A percentile compares a stretch with the other conserved stretches of the same genome.
Conservation (phyloP, 169 alveolate species). For the Plasmodium inui region DNA sequence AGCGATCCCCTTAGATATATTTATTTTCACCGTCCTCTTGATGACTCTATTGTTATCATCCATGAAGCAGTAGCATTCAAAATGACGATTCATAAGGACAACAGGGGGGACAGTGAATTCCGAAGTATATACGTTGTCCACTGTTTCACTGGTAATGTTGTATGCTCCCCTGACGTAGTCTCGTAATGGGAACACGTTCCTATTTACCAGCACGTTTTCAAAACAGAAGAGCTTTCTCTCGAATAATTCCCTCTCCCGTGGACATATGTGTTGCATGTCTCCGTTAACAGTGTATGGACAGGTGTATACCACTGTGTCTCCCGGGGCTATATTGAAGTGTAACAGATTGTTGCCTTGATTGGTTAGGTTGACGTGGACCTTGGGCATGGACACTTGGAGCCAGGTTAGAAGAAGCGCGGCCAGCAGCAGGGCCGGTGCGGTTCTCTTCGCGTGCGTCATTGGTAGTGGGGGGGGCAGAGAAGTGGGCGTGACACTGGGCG, state of each 20-base stretch:
- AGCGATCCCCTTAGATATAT: constrained; percentile 8
- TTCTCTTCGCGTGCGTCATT: not conserved
- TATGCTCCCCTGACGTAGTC: constrained; percentile 38
- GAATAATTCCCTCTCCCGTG: not conserved
- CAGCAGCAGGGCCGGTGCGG: not conserved
- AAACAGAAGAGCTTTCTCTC: constrained; percentile 13
- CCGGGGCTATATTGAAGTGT: constrained; percentile 13
- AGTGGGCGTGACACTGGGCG: not conserved
- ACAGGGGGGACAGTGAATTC: constrained; percentile 43
- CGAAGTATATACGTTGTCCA: not conserved
- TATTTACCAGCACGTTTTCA: constrained; percentile 6
- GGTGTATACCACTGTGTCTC: constrained; percentile 37
- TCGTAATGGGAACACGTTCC: not conserved
- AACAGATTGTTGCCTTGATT: not conserved
- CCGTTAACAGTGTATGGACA: constrained; percentile 26
- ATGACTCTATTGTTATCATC: not conserved
- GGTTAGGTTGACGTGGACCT: not conserved
- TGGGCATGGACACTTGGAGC: not conserved
- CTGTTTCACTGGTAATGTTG: not conserved
- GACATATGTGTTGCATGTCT: not conserved
- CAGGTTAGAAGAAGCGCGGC: not conserved
- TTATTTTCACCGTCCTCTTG: constrained; percentile 16
- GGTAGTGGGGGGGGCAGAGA: not conserved
- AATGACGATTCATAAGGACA: not conserved
- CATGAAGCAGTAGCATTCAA: constrained; percentile 55